Base-by-base conservation (phyloP, 257 asterid species). In the Gardenia jasminoides region DNA sequence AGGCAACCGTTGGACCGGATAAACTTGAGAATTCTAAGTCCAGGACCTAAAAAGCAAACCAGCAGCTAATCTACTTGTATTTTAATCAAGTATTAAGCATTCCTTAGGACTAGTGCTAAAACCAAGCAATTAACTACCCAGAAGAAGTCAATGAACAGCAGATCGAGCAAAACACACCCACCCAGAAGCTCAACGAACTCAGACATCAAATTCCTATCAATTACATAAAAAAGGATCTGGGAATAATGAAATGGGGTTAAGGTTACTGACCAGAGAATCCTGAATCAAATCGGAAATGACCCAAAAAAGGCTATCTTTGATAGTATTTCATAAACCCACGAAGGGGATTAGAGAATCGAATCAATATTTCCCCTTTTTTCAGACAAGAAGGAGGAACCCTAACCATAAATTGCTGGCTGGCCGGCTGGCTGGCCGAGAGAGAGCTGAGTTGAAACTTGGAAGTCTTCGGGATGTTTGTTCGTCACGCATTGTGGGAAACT, bases 211-310 rank as follows among this genome's bases (percentile, higher is more conserved):
- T 5, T 24, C 43, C 17, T 4, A 65, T 13, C 26, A 17, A 79
- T 41, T 22, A 44, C 28, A 64, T 70, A 20, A 72, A 26, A 67
- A 52, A 22, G 73, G 87, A 84, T 80, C 84, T 77, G 72, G 67
- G 70, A 46, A 7, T 65, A 39, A 41, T 48, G 46, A 67, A 41
- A 54, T 46, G 72, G 68, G 44, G 44, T 56, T 31, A 47, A 78
- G 52, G 47, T 54, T 43, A 58, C 84, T 41, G 43, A 79, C 84
- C 87, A 39, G 48, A 52, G 52, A 77, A 47, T 67, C 86, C 80
- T 67, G 30, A 30, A 68, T 72, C 59, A 75, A 75, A 80, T 78
- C 75, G 3, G 8, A 66, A 67, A 75, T 28, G 19, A n/a, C 36
- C 67, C 48, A 68, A 65, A 54, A 33, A 12, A 6, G 62, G 10